phyloP scores from a whole-genome alignment of 2,329 filamentous ascomycete genomes.

The Cyanodermella asteris region DNA sequence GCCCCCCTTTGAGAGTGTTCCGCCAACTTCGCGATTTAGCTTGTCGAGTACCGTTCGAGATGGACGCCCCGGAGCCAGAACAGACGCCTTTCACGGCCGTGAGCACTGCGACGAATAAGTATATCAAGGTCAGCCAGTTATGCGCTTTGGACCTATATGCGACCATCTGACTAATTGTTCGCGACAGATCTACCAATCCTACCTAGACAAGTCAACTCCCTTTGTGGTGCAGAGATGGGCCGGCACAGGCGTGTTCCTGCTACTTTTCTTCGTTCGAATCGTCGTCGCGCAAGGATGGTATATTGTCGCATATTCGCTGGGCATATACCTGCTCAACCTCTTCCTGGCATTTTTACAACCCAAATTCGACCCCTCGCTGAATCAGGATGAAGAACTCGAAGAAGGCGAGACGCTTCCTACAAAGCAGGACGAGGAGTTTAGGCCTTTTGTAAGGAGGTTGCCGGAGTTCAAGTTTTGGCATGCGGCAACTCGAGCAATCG shows the following conservation, averaged over 20 bases:
- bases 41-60: no score
- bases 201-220: conserved; percentile 83
- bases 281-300: conserved; percentile 94
- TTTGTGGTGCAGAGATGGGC: conserved; percentile 79
- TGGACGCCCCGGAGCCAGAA: conserved; percentile 76
- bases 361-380: conserved; percentile 95
- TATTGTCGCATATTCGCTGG: conserved; percentile 92
- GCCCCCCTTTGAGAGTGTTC: no score
- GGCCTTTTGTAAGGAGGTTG: conserved; percentile 83
- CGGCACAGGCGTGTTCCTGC: conserved; percentile 51
- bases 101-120: conserved; percentile 66
- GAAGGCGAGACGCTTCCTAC: conserved; percentile 72
- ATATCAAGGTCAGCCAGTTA: conserved; percentile 51
- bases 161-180: no score
- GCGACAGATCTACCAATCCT: conserved; percentile 88
- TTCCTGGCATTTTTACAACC: conserved; percentile 97
- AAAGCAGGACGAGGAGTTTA: conserved; percentile 93
- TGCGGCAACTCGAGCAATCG: conserved; percentile 40
- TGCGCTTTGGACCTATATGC: no score
- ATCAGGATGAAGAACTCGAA: conserved; percentile 89
- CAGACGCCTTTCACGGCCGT: conserved; percentile 83
- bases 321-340: conserved; percentile 95
- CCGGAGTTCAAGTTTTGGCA: conserved; percentile 99
- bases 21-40: no score
- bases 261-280: conserved; percentile 75